These are phyloP conservation scores for Apiotrichum siamense DNA, from an alignment of 1,284 basidiomycete genomes.

Conservation along the genomic window DNA sequence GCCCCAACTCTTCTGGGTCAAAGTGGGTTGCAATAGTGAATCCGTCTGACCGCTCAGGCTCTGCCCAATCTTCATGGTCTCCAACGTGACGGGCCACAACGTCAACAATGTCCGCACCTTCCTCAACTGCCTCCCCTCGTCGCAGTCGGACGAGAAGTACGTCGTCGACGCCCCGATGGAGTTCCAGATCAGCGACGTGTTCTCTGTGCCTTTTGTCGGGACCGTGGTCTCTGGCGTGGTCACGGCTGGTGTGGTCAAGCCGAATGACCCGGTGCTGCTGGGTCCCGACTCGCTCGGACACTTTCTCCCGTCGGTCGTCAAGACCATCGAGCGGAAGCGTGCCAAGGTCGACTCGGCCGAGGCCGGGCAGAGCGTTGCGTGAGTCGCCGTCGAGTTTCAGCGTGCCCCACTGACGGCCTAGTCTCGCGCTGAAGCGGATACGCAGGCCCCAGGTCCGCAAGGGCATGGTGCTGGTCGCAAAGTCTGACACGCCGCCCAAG, in stretches of 20 bases:
- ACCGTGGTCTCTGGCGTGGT: constrained; percentile 92
- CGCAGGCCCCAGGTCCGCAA: constrained; percentile 77
- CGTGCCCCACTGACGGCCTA: constrained; percentile 13
- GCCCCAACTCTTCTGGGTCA: constrained; percentile 58
- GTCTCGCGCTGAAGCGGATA: constrained; percentile 82
- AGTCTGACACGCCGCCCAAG: constrained; percentile 68
- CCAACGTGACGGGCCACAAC: constrained; percentile 90
- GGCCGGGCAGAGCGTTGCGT: constrained; percentile 89
- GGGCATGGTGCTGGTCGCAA: constrained; percentile 85
- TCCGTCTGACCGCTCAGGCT: constrained; percentile 51
- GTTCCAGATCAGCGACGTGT: constrained; percentile 52
- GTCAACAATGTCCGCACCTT: constrained; percentile 70
- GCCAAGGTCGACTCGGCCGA: constrained; percentile 77
- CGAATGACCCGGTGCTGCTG: constrained; percentile 74
- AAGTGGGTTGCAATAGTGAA: constrained; percentile 48
- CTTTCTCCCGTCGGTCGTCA: constrained; percentile 73
- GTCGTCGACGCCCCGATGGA: constrained; percentile 80
- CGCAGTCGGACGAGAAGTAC: constrained; percentile 72
- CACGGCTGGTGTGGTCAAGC: constrained; percentile 66
- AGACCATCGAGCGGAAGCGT: constrained; percentile 90
- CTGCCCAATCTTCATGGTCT: constrained; percentile 88
- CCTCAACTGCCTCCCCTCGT: constrained; percentile 76
- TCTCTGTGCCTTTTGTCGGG: constrained; percentile 89
- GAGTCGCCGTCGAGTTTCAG: constrained; percentile 5
- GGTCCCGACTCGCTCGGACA: constrained; percentile 93